Evolutionary conservation across 2,329 filamentous ascomycete genomes (phyloP).

Genomic region (Aureobasidium sp.): DNA sequence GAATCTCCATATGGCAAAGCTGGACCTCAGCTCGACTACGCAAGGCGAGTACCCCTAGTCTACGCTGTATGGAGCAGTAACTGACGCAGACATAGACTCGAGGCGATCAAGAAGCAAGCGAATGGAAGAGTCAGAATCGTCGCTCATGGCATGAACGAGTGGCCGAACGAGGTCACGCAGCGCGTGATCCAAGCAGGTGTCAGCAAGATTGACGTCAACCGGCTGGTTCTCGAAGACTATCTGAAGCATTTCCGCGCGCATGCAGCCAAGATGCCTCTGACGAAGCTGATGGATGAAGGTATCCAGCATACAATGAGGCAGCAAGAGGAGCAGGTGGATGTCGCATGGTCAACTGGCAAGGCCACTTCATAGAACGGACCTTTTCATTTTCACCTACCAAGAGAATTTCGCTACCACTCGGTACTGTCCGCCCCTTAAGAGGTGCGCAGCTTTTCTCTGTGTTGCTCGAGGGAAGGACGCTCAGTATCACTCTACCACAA

Average conservation of each 20-base stretch:
- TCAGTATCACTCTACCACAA: no score
- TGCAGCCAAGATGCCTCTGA: neutral
- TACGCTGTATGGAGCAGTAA: neutral
- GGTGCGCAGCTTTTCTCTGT: no score
- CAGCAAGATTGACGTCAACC: neutral
- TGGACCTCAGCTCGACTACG: neutral
- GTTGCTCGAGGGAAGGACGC: no score
- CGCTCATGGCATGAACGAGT: neutral
- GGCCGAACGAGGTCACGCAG: neutral
- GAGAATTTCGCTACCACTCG: no score
- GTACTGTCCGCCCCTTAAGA: no score
- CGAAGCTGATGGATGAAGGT: neutral
- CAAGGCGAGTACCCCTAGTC: neutral
- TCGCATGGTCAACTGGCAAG: neutral
- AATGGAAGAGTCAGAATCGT: constrained; percentile 7
- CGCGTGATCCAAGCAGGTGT: neutral
- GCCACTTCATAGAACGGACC: neutral
- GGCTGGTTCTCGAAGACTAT: neutral
- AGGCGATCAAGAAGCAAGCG: neutral
- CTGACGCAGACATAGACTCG: neutral
- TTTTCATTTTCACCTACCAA: no score
- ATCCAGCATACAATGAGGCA: neutral
- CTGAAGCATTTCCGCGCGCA: neutral
- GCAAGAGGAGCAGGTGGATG: neutral
- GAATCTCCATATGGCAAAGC: neutral